Base-by-base conservation (phyloP, 129 eudicot species). In the Lonicera japonica region DNA sequence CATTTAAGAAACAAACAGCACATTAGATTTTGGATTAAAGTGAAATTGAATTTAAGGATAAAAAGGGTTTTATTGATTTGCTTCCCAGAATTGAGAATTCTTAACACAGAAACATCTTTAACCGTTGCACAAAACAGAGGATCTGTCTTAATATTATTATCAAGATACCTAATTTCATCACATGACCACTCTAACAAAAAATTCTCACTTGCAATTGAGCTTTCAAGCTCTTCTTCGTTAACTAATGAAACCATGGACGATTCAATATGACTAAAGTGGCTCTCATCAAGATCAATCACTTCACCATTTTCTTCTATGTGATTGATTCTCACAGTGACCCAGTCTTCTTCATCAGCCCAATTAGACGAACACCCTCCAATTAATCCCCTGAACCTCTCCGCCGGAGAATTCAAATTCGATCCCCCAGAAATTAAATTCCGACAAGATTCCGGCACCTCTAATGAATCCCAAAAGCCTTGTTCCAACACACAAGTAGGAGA, bases 401-500 rank as follows among this genome's bases (percentile, higher is more conserved):
- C 79, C 13, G 76, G 72, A 54, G 66, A 69, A 66, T 70, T 69
- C 18, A 60, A 70, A 23, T 69, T 40, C 39, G 61, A 65, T 1
- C 11, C 72, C 21, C 22, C 41, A n/a, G 11, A 53, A 11, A 75
- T 65, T 11, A 51, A 24, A 8, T 51, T 39, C 56, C 16, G 20
- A 65, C 12, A 73, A 61, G 53, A 54, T 19, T 19, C 71, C 86
- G 24, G 17, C 69, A 68, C 83, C 46, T 77, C 75, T 11, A 77
- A 6, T 5, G 76, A 77, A 54, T 86, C 89, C 97, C 97, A 90
- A 19, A 86, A 73, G 45, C 79, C 73, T 38, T 76, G 90, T 69
- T 86, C 97, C 71, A 84, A 53, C 11, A 70, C 70, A 68, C 94
- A 77, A 0, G 92, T 86, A 21, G 97, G 97, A 45, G 97, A 83